Conservation (phyloP, 306 rosid species). For the Ochetophila trinervis region DNA sequence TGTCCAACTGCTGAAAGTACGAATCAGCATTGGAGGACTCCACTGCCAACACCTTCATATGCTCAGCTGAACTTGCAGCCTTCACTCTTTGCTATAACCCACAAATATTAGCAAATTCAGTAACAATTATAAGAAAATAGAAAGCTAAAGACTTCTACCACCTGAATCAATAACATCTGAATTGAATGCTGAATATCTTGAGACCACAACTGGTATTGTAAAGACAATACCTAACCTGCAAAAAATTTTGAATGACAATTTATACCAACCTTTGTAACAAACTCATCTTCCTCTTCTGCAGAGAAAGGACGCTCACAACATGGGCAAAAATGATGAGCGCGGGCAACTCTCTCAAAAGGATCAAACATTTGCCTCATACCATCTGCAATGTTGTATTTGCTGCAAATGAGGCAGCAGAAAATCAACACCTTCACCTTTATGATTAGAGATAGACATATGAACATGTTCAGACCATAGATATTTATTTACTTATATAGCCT, state of each 20-base stretch:
- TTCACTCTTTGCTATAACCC: slow-evolving; percentile 80
- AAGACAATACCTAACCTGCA: not conserved
- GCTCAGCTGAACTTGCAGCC: slow-evolving; percentile 78
- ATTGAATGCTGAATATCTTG: not conserved
- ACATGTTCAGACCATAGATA: slow-evolving; percentile 13
- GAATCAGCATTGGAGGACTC: slow-evolving; percentile 74
- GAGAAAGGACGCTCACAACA: slow-evolving; percentile 94
- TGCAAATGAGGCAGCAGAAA: slow-evolving; percentile 44
- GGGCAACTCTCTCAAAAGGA: slow-evolving; percentile 92
- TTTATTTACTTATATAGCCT: slow-evolving; percentile 16
- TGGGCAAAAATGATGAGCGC: slow-evolving; percentile 88
- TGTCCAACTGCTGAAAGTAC: slow-evolving; percentile 84
- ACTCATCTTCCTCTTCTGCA: slow-evolving; percentile 85
- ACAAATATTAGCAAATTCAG: slow-evolving; percentile 25
- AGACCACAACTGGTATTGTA: not conserved
- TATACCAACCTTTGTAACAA: slow-evolving; percentile 77
- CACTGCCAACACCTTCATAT: slow-evolving; percentile 64
- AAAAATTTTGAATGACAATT: slow-evolving; percentile 24
- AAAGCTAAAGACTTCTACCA: not conserved
- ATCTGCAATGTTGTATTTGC: slow-evolving; percentile 82
- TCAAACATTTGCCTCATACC: slow-evolving; percentile 97
- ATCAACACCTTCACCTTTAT: slow-evolving; percentile 29
- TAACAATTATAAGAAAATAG: slow-evolving; percentile 9
- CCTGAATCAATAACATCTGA: not conserved
- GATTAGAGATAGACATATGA: slow-evolving; percentile 7